A percentile compares a stretch with the other conserved stretches of the same genome.
Conservation (phyloP, 441 rosid genomes). For the Hypseocharis bilobata region DNA sequence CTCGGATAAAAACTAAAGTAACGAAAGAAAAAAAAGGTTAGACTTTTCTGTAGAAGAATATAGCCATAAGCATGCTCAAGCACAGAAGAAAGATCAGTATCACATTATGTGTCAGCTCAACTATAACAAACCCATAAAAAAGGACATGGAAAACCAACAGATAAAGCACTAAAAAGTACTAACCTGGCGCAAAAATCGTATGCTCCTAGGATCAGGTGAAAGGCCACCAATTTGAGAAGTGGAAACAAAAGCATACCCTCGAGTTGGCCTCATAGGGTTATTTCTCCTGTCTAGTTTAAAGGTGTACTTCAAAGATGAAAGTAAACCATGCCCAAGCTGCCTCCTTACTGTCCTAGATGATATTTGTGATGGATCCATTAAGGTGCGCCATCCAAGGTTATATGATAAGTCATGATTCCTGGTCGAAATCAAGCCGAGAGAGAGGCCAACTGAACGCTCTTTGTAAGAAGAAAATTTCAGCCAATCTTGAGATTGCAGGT, state of each 20-base stretch:
- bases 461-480: constrained; percentile 70
- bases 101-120: neutral
- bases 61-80: neutral
- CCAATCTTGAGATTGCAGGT: constrained; percentile 79
- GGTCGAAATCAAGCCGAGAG: constrained; percentile 65
- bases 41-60: neutral
- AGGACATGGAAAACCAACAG: neutral
- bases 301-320: constrained; percentile 69
- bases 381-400: constrained; percentile 65
- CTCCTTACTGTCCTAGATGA: constrained; percentile 60
- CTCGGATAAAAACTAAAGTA: neutral
- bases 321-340: constrained; percentile 75
- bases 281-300: constrained; percentile 67
- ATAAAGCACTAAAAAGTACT: constrained; percentile 9
- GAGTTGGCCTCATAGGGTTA: constrained; percentile 65
- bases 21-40: too few species aligned
- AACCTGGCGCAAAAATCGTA: constrained; percentile 82
- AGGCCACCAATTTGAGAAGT: constrained; percentile 75
- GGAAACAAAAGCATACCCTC: constrained; percentile 68
- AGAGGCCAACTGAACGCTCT: constrained; percentile 68
- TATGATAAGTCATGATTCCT: constrained; percentile 63
- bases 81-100: neutral
- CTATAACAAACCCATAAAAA: constrained; percentile 1
- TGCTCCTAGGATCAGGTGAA: constrained; percentile 73
- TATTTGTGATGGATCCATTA: constrained; percentile 64